A percentile compares a stretch with the other conserved stretches of the same genome.
Evolutionary conservation across 495 filamentous ascomycete species (phyloP).

Genomic region (Recurvomyces mirabilis): DNA sequence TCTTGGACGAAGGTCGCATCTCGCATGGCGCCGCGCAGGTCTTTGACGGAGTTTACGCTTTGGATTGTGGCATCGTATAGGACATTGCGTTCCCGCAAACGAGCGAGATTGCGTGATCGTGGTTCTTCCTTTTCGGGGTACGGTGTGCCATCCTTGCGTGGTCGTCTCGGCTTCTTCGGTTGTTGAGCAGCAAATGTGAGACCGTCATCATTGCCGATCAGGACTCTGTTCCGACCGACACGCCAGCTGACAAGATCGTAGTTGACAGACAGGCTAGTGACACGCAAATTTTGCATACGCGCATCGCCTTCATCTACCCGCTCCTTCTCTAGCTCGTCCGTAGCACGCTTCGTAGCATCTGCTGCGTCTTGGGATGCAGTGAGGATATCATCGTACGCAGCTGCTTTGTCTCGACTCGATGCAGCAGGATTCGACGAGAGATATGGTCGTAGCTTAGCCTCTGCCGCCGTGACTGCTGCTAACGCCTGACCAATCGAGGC

Average conservation of each 20-base stretch:
- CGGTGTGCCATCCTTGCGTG: constrained; percentile 48
- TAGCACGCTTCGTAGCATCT: constrained; percentile 82
- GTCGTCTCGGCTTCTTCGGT: constrained; percentile 35
- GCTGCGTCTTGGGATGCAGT: constrained; percentile 87
- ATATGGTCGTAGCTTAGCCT: constrained; percentile 44
- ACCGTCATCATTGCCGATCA: constrained; percentile 79
- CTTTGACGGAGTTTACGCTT: constrained; percentile 80
- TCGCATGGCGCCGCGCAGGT: constrained; percentile 81
- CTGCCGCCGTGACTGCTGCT: constrained; percentile 44
- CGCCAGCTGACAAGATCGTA: constrained; percentile 90
- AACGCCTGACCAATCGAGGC: constrained; percentile 76
- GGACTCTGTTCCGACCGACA: constrained; percentile 79
- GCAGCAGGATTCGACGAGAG: constrained; percentile 44
- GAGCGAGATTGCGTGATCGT: constrained; percentile 57
- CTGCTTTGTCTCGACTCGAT: constrained; percentile 47
- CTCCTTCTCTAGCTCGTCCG: constrained; percentile 77
- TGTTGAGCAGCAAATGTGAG: constrained; percentile 45
- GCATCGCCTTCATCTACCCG: constrained; percentile 74
- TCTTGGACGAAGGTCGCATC: constrained; percentile 66
- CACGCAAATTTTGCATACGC: constrained; percentile 83
- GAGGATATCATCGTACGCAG: constrained; percentile 84
- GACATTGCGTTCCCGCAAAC: constrained; percentile 75
- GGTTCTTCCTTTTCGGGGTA: constrained; percentile 38
- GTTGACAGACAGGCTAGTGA: constrained; percentile 85
- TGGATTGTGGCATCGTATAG: constrained; percentile 88